Conservation (phyloP, 768 basidiomycete species). For the Suillus subalutaceus region DNA sequence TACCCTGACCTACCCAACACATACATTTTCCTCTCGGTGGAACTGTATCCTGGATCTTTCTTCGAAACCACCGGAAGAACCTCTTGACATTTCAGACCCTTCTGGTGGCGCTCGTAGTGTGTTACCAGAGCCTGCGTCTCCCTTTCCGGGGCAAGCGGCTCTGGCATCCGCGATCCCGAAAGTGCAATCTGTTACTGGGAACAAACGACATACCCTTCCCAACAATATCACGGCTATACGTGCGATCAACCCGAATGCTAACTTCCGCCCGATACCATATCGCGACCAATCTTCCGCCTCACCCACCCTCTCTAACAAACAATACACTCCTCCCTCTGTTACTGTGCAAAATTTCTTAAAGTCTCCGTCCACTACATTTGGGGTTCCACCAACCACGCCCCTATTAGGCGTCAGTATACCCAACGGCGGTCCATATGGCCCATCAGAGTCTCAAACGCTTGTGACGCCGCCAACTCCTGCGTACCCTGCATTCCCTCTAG, state of each 20-base stretch:
- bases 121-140: constrained; percentile 78
- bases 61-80: constrained; percentile 31
- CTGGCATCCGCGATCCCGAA: constrained; percentile 22
- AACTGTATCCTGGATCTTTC: constrained; percentile 87
- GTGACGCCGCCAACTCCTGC: constrained; percentile 63
- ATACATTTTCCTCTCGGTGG: constrained; percentile 83
- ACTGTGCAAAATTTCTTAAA: constrained; percentile 35
- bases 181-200: constrained; percentile 50
- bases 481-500: constrained; percentile 67
- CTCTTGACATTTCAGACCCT: constrained; percentile 19
- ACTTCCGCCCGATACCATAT: constrained; percentile 25
- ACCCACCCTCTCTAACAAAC: constrained; percentile 14
- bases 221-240: constrained; percentile 36
- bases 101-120: constrained; percentile 36
- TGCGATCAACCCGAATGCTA: constrained; percentile 24
- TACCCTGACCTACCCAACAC: constrained; percentile 58
- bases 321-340: constrained; percentile 38
- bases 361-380: constrained; percentile 34
- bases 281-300: constrained; percentile 28
- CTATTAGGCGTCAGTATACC: constrained; percentile 17
- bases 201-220: constrained; percentile 58
- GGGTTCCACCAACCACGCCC: constrained; percentile 33
- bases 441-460: constrained; percentile 26
- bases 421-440: constrained; percentile 12
- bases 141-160: constrained; percentile 57